Conservation (phyloP, 306 rosid genomes). For the Cicer bijugum region DNA sequence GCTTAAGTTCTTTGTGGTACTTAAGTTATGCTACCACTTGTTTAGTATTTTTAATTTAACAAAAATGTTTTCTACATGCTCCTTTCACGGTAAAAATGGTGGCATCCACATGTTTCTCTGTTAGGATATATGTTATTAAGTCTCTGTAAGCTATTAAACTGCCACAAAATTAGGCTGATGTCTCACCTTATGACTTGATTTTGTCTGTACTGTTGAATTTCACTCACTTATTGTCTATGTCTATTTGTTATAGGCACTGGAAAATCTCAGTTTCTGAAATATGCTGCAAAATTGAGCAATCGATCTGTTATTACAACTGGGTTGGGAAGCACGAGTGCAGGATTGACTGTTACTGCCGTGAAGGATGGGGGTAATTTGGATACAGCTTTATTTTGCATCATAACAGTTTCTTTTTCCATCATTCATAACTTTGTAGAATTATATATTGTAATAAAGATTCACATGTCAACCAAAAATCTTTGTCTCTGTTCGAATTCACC, state of each 20-base stretch:
- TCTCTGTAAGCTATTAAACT: constrained; percentile 37
- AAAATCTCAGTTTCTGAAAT: constrained; percentile 93
- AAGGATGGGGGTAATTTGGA: constrained; percentile 79
- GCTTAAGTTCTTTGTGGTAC: constrained; percentile 16
- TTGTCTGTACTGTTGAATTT: constrained; percentile 35
- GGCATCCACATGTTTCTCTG: constrained; percentile 7
- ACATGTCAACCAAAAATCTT: constrained; percentile 24
- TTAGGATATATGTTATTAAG: constrained; percentile 23
- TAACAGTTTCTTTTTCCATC: constrained; percentile 25
- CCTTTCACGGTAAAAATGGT: not conserved
- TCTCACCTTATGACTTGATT: constrained; percentile 17
- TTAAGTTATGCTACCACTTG: constrained; percentile 14
- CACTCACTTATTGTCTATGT: constrained; percentile 3
- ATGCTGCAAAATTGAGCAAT: constrained; percentile 89
- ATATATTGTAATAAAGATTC: constrained; percentile 10
- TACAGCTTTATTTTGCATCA: constrained; percentile 21
- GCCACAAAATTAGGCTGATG: constrained; percentile 31
- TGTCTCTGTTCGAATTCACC: constrained; percentile 37
- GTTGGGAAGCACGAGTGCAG: constrained; percentile 97
- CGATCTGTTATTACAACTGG: constrained; percentile 97
- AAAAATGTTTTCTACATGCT: not conserved
- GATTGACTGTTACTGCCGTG: constrained; percentile 94
- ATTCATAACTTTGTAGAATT: not conserved
- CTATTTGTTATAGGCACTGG: constrained; percentile 72
- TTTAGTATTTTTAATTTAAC: constrained; percentile 26